Evolutionary conservation across 371 early-diverging fungal species (phyloP), one percentile per base, ranked within the genome.

Genomic region (Quaeritorhiza haematococci): DNA sequence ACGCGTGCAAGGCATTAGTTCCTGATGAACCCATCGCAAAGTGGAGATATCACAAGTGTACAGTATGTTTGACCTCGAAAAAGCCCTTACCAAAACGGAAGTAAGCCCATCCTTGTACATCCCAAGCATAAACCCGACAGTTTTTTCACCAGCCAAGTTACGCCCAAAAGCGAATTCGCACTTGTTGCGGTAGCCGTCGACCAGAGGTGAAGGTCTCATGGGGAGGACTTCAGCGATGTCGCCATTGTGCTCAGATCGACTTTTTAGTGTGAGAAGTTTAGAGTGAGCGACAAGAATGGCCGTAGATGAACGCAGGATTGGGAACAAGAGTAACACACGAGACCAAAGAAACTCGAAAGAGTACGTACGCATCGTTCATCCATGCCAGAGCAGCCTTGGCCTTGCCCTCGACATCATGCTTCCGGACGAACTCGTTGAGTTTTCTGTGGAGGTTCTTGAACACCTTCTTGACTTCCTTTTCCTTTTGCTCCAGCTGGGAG

Each of bases 161-260:
- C 55, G 55, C 13, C 93, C 93, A 49, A 90, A 77, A 0, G 88
- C 78, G 55, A 90, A 91, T 58, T 93, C 91, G 66, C 88, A 88
- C 66, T 91, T 91, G 56, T 76, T 89, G 27, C 91, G 78, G 66
- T 91, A 92, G 1, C 82, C 83, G 32, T 76, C 63, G 2, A 62
- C 27, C 4, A 71, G 60, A 17, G 93, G 93, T 13, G 91, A 90
- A 1, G 79, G 73, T 30, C 88, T 73, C 1, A 73, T 68, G 13
- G 74, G 73, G n/a, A n/a, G n/a, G n/a, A n/a, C n/a, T n/a, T n/a
- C n/a, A n/a, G n/a, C n/a, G n/a, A n/a, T n/a, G n/a, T n/a, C n/a
- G n/a, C n/a, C n/a, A n/a, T n/a, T n/a, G n/a, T n/a, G n/a, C n/a
- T n/a, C n/a, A n/a, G n/a, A n/a, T n/a, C n/a, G n/a, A n/a, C n/a